phyloP scores from a whole-genome alignment of 257 asterid species.

The Thymus quinquecostatus region DNA sequence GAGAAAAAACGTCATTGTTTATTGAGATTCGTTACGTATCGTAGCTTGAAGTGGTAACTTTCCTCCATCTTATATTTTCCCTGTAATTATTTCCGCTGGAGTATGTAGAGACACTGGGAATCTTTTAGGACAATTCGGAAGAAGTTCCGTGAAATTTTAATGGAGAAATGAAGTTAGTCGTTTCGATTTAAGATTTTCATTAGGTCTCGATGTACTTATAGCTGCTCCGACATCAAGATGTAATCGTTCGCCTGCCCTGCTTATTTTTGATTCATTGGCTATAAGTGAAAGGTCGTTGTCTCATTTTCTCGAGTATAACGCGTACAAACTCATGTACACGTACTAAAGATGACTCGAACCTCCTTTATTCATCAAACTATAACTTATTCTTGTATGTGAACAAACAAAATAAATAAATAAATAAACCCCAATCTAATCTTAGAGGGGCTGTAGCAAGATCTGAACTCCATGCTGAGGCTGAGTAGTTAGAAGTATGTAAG shows the following conservation, averaged over 20 bases:
- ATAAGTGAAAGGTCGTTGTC: no score
- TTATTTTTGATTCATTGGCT: background rate
- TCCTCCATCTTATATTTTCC: background rate
- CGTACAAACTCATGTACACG: no score
- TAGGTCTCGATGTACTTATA: no score
- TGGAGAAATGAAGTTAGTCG: background rate
- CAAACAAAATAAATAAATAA: no score
- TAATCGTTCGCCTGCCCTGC: background rate
- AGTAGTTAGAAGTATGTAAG: conserved; percentile 25
- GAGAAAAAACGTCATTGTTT: background rate
- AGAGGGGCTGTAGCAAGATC: conserved; percentile 41
- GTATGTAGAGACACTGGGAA: background rate
- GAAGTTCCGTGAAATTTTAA: background rate
- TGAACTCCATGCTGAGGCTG: conserved; percentile 46
- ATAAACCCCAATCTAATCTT: no score
- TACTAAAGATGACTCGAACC: no score
- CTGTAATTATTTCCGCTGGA: conserved; percentile 8
- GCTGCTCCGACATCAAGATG: no score
- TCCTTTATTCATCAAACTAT: no score
- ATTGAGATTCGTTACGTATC: background rate
- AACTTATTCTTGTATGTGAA: no score
- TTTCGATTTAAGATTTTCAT: background rate
- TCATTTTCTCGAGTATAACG: no score
- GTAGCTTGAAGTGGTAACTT: background rate
- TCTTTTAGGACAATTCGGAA: background rate